Evolutionary conservation across 1,139 yeast species (phyloP).

Genomic region (Petasospora rhodanensis): DNA sequence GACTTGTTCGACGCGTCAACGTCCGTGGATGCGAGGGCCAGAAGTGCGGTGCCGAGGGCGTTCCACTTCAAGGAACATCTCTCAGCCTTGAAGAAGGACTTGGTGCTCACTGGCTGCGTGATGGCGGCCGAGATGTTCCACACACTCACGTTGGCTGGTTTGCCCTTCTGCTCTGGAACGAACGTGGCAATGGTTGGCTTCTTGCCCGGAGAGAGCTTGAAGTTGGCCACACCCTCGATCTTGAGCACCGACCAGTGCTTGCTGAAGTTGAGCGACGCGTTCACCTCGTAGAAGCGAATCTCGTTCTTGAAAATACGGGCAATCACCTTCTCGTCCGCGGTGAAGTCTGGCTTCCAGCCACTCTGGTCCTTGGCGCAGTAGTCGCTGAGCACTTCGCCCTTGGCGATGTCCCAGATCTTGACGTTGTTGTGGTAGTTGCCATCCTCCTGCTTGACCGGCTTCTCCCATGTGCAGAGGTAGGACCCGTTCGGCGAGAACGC

Average conservation of each 20-base stretch:
- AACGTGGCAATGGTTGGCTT: constrained; percentile 92
- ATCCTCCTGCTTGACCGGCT: constrained; percentile 62
- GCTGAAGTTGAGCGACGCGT: constrained; percentile 40
- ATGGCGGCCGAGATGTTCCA: constrained; percentile 69
- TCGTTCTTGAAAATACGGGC: constrained; percentile 63
- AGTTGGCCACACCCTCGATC: constrained; percentile 56
- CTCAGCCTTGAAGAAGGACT: constrained; percentile 93
- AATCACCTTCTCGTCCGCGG: constrained; percentile 68
- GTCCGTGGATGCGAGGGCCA: constrained; percentile 93
- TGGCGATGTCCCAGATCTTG: constrained; percentile 59
- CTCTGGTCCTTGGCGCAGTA: constrained; percentile 81
- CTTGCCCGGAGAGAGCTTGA: constrained; percentile 72
- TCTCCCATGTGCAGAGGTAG: constrained; percentile 85
- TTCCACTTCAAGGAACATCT: constrained; percentile 93
- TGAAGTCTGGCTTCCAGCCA: constrained; percentile 90
- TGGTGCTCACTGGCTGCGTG: constrained; percentile 75
- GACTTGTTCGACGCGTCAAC: constrained; percentile 92
- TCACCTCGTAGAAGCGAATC: constrained; percentile 63
- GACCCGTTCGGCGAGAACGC: constrained; percentile 88
- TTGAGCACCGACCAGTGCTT: constrained; percentile 61
- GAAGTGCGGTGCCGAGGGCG: constrained; percentile 84
- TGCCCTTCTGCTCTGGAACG: constrained; percentile 76
- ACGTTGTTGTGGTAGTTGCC: constrained; percentile 73
- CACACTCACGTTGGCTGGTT: constrained; percentile 84
- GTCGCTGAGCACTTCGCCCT: constrained; percentile 49